Conservation (phyloP, 257 asterid genomes). For the Dorcoceras hygrometricum region DNA sequence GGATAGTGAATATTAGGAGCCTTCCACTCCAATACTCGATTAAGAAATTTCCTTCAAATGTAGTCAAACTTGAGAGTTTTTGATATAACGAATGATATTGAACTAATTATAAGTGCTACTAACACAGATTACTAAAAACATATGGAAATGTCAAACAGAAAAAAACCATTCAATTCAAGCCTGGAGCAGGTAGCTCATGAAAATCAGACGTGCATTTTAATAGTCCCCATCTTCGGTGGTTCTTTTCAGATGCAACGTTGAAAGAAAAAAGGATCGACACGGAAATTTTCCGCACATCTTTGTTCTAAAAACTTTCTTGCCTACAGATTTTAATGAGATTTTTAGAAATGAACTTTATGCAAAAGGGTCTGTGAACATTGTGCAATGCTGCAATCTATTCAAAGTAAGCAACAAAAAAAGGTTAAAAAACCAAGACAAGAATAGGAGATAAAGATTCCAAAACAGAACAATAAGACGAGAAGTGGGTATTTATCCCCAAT, state of each 20-base stretch:
- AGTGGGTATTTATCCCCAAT: neutral
- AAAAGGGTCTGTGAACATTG: conserved; percentile 2
- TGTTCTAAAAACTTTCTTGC: neutral
- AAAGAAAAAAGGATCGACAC: neutral
- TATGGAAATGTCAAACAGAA: conserved; percentile 21
- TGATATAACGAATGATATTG: conserved; percentile 11
- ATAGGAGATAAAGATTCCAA: neutral
- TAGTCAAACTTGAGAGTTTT: conserved; percentile 15
- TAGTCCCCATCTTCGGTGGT: conserved; percentile 5
- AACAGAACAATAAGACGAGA: conserved; percentile 10
- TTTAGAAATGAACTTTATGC: neutral
- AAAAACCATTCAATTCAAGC: conserved; percentile 5
- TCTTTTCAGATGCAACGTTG: conserved; percentile 7
- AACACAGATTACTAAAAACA: conserved; percentile 9
- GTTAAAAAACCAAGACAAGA: neutral
- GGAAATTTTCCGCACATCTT: neutral
- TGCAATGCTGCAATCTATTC: conserved; percentile 1
- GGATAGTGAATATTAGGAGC: neutral
- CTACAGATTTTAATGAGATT: neutral
- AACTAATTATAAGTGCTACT: neutral
- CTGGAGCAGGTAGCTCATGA: conserved; percentile 26
- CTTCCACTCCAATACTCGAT: conserved; percentile 6
- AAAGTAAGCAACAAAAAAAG: neutral
- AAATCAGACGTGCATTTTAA: conserved; percentile 26
- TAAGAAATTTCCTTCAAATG: neutral